Base-by-base conservation (phyloP, 805 yeast species). In the Candida sakaeoensis region DNA sequence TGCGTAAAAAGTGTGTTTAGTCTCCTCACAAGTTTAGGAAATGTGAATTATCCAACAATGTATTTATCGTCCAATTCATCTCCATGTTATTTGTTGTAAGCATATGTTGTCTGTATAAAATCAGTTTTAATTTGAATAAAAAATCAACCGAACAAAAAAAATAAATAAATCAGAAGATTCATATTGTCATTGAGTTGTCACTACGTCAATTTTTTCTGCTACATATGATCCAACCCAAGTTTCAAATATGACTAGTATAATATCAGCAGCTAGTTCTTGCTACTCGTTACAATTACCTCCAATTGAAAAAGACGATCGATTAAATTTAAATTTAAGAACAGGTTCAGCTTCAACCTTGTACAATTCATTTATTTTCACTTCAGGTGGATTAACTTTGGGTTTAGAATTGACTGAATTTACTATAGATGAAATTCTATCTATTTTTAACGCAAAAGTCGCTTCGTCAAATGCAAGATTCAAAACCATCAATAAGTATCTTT, bases 381-480 rank as follows among this genome's bases (percentile, higher is more conserved):
- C 68, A 54, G 91, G 90, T n/a, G 93, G 93, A 0, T 59, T 81
- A 13, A 74, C 79, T 0, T 57, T 79, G 8, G 84, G 82, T 1
- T 51, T 84, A 13, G 74, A 75, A 34, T 51, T 81, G 27, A 49
- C 59, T 3, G 51, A 63, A 2, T 60, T 70, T 19, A 61, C 74
- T 9, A 54, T 72, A 14, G 52, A 54, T 2, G 70, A 66, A 21
- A 55, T 80, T 23, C 53, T 61, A 36, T 43, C 51, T 12, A 63
- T 61, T n/a, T 68, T 77, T 46, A 39, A 57, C 43, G 48, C 51
- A 59, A 59, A 56, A 32, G 39, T 61, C 22, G 39, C 46, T 33
- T 39, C 39, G 34, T 49, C 58, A 33, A 57, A 55, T 44, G 46
- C 53, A 37, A 60, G 57, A 35, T 47, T 49, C 17, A 56, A 56